Evolutionary conservation across 306 rosid genomes (phyloP).

Genomic region (Begonia peltatifolia): DNA sequence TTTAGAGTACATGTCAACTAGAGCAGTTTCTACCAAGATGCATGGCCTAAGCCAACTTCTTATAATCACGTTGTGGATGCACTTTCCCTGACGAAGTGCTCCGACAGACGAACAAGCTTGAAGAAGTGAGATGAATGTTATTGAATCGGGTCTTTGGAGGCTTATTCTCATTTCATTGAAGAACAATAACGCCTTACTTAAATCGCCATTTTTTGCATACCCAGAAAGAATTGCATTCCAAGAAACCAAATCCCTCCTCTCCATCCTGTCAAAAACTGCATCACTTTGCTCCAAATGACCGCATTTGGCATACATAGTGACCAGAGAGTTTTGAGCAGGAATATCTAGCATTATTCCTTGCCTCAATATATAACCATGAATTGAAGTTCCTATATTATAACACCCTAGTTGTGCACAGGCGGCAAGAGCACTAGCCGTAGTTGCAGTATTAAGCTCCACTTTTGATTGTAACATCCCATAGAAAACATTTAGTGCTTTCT

Average conservation of each 20-base stretch:
- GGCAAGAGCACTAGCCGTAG: slow-evolving; percentile 9
- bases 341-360: slow-evolving; percentile 10
- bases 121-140: slow-evolving; percentile 14
- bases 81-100: slow-evolving; percentile 9
- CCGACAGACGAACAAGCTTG: slow-evolving; percentile 11
- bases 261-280: slow-evolving; percentile 9
- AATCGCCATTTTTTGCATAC: slow-evolving; percentile 8
- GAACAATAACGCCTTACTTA: slow-evolving; percentile 4
- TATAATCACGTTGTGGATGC: slow-evolving; percentile 8
- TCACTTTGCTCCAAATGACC: slow-evolving; percentile 4
- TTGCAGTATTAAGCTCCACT: slow-evolving; percentile 7
- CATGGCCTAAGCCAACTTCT: slow-evolving; percentile 11
- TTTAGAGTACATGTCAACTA: slow-evolving; percentile 15
- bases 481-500: slow-evolving; percentile 10
- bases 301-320: slow-evolving; percentile 15
- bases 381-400: slow-evolving; percentile 5
- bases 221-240: slow-evolving; percentile 14
- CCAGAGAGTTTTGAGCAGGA: slow-evolving; percentile 14
- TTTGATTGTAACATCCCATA: slow-evolving; percentile 7
- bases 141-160: slow-evolving; percentile 12
- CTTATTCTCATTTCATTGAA: slow-evolving; percentile 10
- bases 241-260: slow-evolving; percentile 13
- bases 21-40: slow-evolving; percentile 13
- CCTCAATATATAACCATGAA: slow-evolving; percentile 12
- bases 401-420: slow-evolving; percentile 14